Evolutionary conservation across 257 asterid species (phyloP), one percentile per base, ranked within the genome.

Genomic region (Leptodermis oblonga): DNA sequence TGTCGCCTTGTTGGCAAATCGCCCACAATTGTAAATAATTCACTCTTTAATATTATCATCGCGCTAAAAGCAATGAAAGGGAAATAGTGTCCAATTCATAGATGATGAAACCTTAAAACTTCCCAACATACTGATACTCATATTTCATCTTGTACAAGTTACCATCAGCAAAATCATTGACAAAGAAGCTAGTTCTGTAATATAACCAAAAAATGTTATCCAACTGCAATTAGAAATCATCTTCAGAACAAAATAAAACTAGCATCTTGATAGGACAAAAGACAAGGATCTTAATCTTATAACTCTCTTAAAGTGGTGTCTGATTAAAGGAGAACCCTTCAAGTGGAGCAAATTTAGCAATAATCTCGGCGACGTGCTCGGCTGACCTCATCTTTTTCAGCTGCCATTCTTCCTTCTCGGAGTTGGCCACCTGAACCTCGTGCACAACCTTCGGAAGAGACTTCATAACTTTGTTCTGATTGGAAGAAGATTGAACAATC

Each of bases 361-460:
- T 65, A 58, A 77, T 75, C 68, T 80, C 80, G 0, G 72, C 55
- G 58, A 73, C 85, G 41, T 75, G 71, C 70, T 73, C 73, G 14
- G 70, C 80, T 18, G 83, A 68, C 22, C 74, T 70, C 69, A 80
- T 43, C 54, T 64, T 72, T 71, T 68, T 80, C 51, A 68, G 54
- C 81, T 77, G 80, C 85, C 85, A 80, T 20, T 55, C 72, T 11
- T 71, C 22, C 53, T 39, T 70, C 58, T 70, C 70, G 2, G 83
- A 69, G 34, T 77, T 77, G 20, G 85, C 87, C n/a, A 56, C 58
- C 76, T 75, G 81, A 48, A 80, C 79, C 48, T 75, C 85, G 15
- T 73, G 74, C 45, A 75, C 85, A 48, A 80, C 73, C 76, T 70
- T 80, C 3, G 78, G 85, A 20, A 83, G 71, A 20, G 48, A 43